Evolutionary conservation across 176 grass and related monocot species (phyloP).

Genomic region (Tillandsia fasciculata): DNA sequence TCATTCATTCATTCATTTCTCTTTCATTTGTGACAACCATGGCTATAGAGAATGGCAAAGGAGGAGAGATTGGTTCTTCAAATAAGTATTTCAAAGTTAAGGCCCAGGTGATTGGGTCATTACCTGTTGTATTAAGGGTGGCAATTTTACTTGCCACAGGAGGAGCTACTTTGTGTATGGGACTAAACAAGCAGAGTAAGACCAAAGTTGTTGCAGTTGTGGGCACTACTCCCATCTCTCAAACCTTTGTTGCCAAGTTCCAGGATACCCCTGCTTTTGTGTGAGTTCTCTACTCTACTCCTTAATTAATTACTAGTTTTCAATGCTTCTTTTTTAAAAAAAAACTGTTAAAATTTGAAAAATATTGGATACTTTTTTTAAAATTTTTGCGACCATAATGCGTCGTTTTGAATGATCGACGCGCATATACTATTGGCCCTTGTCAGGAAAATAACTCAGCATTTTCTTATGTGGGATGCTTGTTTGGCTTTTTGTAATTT

Average conservation of each 20-base stretch:
- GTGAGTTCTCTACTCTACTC: slow-evolving; percentile 15
- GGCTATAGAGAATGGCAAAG: slow-evolving; percentile 35
- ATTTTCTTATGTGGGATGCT: too few species aligned
- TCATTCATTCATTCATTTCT: neutral
- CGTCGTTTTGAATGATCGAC: too few species aligned
- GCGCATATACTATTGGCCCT: too few species aligned
- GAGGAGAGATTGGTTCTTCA: neutral
- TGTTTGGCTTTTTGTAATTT: too few species aligned
- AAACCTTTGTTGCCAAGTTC: slow-evolving; percentile 61
- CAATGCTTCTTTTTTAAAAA: neutral
- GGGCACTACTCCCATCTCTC: slow-evolving; percentile 43
- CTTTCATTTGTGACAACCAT: slow-evolving; percentile 10
- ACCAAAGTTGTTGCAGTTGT: slow-evolving; percentile 46
- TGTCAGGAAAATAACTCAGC: too few species aligned
- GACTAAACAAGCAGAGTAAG: slow-evolving; percentile 53
- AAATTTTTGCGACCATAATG: too few species aligned
- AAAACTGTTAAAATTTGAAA: neutral
- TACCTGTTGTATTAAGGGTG: slow-evolving; percentile 33
- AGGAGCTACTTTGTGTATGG: slow-evolving; percentile 54
- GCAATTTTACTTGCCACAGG: slow-evolving; percentile 23
- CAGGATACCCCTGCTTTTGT: slow-evolving; percentile 60
- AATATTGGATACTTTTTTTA: neutral
- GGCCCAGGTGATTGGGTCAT: slow-evolving; percentile 21
- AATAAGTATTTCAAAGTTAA: slow-evolving; percentile 8
- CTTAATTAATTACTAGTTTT: neutral